phyloP scores from a whole-genome alignment of 2,329 filamentous ascomycete species.

The Fusarium sp. region DNA sequence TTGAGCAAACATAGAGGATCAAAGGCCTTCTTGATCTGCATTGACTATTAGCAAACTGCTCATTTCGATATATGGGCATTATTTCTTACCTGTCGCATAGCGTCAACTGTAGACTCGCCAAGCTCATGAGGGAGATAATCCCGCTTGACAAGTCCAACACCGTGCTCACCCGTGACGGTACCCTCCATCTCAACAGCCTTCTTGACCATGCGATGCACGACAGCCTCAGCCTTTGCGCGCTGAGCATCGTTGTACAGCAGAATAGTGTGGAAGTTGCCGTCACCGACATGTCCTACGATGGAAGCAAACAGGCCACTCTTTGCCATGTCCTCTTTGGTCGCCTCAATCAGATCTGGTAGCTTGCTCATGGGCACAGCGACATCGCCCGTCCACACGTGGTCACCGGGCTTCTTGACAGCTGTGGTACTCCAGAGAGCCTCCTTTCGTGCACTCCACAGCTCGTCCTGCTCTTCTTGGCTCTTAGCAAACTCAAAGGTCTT shows the following conservation, averaged over 20 bases:
- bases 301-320: constrained; percentile 55
- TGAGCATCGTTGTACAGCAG: constrained; percentile 71
- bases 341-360: constrained; percentile 78
- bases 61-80: constrained; percentile 19
- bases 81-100: constrained; percentile 75
- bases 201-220: constrained; percentile 87
- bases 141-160: constrained; percentile 83
- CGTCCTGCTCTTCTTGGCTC: constrained; percentile 72
- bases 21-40: constrained; percentile 78
- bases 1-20: constrained; percentile 77
- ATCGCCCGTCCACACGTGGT: constrained; percentile 85
- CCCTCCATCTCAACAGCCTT: constrained; percentile 84
- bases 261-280: constrained; percentile 80
- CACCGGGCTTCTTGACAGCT: constrained; percentile 69
- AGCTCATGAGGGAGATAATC: constrained; percentile 84
- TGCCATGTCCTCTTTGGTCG: constrained; percentile 62
- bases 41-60: background rate
- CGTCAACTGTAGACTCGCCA: constrained; percentile 76
- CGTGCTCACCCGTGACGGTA: constrained; percentile 87
- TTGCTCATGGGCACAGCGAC: constrained; percentile 83
- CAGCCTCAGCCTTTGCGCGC: constrained; percentile 69
- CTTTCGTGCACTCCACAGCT: constrained; percentile 85
- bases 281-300: constrained; percentile 76
- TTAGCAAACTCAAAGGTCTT: constrained; percentile 81
- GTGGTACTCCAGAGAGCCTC: constrained; percentile 84